A percentile compares a stretch with the other conserved stretches of the same genome.
phyloP scores from a whole-genome alignment of 441 rosid species.

The Geranium incanum region DNA sequence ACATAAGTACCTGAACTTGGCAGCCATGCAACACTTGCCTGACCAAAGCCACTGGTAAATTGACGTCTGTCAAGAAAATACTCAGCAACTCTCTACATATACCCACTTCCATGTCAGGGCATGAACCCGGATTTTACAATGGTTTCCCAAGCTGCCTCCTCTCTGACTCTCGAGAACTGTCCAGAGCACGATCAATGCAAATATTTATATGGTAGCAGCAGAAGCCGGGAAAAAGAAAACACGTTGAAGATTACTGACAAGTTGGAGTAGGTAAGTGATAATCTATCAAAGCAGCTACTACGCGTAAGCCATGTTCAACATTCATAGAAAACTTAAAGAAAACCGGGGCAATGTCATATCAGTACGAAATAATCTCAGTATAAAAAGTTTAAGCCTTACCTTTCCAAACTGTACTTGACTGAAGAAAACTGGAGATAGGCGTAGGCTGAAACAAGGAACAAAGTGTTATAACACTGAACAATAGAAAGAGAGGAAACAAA shows the following conservation, averaged over 20 bases:
- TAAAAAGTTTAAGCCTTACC: neutral
- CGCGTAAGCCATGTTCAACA: neutral
- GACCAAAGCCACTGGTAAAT: neutral
- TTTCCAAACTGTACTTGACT: neutral
- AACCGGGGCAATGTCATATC: neutral
- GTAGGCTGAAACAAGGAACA: neutral
- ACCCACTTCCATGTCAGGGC: neutral
- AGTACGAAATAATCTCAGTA: neutral
- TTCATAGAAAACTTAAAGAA: neutral
- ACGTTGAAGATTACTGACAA: neutral
- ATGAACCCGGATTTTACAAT: neutral
- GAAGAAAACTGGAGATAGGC: neutral
- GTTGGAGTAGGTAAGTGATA: too few species aligned
- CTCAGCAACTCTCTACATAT: conserved; percentile 9
- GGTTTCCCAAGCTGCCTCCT: neutral
- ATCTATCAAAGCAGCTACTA: neutral
- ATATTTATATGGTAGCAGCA: too few species aligned
- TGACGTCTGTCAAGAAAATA: conserved; percentile 9
- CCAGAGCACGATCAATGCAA: neutral
- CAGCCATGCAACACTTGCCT: neutral
- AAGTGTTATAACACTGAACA: neutral
- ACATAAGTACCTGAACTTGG: neutral
- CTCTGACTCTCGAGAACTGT: neutral
- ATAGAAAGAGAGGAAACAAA: neutral
- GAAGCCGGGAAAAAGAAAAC: neutral